phyloP scores from a whole-genome alignment of 208 protist genomes.

The Wallacemonas rigidus region DNA sequence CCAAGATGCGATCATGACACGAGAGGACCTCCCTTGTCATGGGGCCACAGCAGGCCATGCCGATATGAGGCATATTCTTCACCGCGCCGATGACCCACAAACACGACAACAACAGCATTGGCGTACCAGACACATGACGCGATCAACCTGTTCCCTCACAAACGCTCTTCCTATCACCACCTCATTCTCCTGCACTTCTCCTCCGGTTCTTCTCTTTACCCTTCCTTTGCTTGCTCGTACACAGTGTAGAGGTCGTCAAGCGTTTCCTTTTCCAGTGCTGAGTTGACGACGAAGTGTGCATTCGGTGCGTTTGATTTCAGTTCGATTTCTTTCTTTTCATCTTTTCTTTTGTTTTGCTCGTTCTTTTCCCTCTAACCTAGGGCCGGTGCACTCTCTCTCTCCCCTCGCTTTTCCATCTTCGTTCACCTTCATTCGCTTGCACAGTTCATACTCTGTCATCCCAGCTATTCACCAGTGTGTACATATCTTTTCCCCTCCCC shows the following conservation, averaged over 20 bases:
- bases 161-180: no score
- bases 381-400: not conserved
- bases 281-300: not conserved
- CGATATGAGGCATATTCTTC: no score
- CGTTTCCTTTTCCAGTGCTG: not conserved
- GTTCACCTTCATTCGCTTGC: not conserved
- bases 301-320: constrained; percentile 6
- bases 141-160: no score
- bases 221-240: not conserved
- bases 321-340: constrained; percentile 4
- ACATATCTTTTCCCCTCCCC: not conserved
- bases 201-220: not conserved
- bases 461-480: not conserved
- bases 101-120: no score
- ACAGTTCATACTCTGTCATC: not conserved
- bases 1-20: no score
- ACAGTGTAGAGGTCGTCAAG: not conserved
- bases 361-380: not conserved
- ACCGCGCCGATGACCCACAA: no score
- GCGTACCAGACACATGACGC: no score
- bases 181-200: not conserved
- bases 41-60: no score
- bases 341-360: not conserved
- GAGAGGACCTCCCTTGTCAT: no score
- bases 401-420: not conserved